These are phyloP conservation scores for Hanseniaspora hatyaiensis DNA, from an alignment of 805 yeast species.

Conservation along the genomic window DNA sequence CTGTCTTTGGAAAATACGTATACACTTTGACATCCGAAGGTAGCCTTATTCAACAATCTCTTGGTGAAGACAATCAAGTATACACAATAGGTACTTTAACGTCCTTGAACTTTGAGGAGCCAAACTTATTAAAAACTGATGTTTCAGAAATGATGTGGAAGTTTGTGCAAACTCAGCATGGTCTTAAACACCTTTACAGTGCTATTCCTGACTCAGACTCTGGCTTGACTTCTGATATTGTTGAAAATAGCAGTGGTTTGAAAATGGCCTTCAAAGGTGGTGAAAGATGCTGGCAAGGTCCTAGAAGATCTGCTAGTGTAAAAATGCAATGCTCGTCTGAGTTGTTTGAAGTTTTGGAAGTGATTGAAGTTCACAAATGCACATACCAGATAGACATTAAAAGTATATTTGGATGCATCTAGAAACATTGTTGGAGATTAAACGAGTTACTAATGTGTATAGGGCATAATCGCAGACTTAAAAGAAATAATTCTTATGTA, in stretches of 20 bases:
- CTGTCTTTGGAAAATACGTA: conserved; percentile 7
- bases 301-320: conserved; percentile 58
- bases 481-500: too few relatives aligned
- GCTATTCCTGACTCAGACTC: conserved; percentile 17
- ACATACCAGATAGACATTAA: conserved; percentile 46
- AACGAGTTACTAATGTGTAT: too few relatives aligned
- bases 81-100: neutral
- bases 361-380: conserved; percentile 83
- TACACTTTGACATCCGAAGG: neutral
- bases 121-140: neutral
- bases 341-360: conserved; percentile 38
- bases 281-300: conserved; percentile 90
- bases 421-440: neutral
- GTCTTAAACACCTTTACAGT: neutral
- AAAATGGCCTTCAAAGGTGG: conserved; percentile 45
- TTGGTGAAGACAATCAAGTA: neutral
- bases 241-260: conserved; percentile 28
- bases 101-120: neutral
- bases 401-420: conserved; percentile 34
- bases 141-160: conserved; percentile 9
- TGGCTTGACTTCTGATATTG: conserved; percentile 19
- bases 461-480: too few relatives aligned
- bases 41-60: neutral
- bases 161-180: neutral
- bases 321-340: conserved; percentile 56